Conservation (phyloP, 2,329 filamentous ascomycete species). For the Huntiella abstrusa region DNA sequence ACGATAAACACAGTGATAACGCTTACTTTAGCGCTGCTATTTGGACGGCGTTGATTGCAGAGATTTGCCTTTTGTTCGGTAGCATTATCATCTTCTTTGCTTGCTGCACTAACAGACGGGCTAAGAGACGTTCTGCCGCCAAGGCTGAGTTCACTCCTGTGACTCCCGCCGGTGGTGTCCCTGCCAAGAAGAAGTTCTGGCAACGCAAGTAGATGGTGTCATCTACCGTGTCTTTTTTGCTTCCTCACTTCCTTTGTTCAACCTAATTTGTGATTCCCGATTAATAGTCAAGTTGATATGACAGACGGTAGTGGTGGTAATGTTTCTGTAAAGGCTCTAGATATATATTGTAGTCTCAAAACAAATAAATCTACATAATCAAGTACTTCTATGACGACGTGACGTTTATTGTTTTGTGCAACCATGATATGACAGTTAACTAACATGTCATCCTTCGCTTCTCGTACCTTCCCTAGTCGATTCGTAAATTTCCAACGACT, state of each 20-base stretch:
- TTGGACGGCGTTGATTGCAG: constrained; percentile 40
- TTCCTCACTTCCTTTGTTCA: neutral
- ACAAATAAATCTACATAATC: no score
- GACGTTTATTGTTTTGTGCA: no score
- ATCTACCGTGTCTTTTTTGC: neutral
- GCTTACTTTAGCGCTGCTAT: constrained; percentile 35
- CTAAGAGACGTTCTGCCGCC: constrained; percentile 17
- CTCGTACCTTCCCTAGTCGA: no score
- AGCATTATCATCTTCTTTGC: constrained; percentile 40
- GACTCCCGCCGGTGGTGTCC: neutral
- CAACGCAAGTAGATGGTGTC: constrained; percentile 3
- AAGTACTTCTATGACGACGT: no score
- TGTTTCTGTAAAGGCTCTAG: no score
- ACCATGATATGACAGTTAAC: no score
- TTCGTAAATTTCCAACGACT: no score
- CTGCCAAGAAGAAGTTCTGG: constrained; percentile 9
- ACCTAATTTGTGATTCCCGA: no score
- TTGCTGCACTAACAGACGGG: constrained; percentile 34
- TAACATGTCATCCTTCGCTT: no score
- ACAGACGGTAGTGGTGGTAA: no score
- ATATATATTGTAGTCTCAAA: no score
- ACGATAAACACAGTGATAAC: constrained; percentile 19
- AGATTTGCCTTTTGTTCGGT: constrained; percentile 34
- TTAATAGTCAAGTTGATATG: no score
- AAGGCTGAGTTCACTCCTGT: constrained; percentile 1